Evolutionary conservation across 108 stramenopile genomes (phyloP).

Genomic region (Skeletonema potamos): DNA sequence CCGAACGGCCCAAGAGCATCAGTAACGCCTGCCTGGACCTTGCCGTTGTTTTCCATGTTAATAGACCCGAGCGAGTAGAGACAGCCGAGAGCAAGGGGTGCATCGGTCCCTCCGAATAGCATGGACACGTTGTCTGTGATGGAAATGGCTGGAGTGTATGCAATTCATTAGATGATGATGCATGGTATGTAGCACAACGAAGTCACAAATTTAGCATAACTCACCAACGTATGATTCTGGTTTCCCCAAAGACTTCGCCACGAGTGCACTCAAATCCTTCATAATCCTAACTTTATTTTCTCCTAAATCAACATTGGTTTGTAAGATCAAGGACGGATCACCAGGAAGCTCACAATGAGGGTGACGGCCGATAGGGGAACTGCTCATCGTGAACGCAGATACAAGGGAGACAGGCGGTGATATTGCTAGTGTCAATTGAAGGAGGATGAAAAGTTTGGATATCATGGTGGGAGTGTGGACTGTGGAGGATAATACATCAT

Average conservation of each 20-base stretch:
- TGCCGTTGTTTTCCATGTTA: constrained; percentile 67
- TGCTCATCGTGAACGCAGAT: neutral
- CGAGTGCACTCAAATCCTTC: constrained; percentile 52
- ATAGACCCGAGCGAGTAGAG: constrained; percentile 76
- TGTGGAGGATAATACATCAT: no score
- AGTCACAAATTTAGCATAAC: neutral
- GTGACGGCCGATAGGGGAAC: neutral
- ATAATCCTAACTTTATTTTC: constrained; percentile 71
- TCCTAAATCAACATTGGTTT: constrained; percentile 80
- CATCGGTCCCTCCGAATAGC: constrained; percentile 76
- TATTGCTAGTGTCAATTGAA: neutral
- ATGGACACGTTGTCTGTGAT: constrained; percentile 77
- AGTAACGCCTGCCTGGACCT: constrained; percentile 63
- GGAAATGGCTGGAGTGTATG: constrained; percentile 49
- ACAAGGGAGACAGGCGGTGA: neutral
- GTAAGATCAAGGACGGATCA: constrained; percentile 72
- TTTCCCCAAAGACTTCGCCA: constrained; percentile 56
- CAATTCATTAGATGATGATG: neutral
- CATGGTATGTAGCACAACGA: neutral
- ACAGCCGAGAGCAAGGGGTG: constrained; percentile 66
- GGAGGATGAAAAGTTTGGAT: neutral
- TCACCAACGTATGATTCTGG: constrained; percentile 77
- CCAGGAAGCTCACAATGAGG: constrained; percentile 66
- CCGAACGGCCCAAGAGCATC: constrained; percentile 68
- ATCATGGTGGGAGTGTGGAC: neutral